These are phyloP conservation scores for Jacaranda mimosifolia DNA, from an alignment of 257 asterid species.

Conservation along the genomic window DNA sequence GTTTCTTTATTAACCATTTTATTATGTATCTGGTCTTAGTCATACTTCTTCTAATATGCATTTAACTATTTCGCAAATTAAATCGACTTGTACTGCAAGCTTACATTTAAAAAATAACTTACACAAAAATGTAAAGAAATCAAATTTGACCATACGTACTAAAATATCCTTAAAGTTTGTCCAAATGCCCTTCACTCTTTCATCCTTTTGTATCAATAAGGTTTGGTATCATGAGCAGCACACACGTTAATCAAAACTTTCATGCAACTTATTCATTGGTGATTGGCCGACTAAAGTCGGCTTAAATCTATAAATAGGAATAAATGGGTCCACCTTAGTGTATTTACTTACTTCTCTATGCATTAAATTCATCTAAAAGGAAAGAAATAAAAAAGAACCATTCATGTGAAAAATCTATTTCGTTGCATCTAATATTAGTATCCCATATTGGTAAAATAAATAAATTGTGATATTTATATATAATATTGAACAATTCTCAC, in stretches of 20 bases:
- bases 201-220: not conserved
- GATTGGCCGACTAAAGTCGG: conserved; percentile 43
- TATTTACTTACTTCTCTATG: no score
- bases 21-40: no score
- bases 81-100: not conserved
- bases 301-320: conserved; percentile 5
- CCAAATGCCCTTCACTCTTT: conserved; percentile 17
- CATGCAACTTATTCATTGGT: conserved; percentile 26
- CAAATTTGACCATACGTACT: not conserved
- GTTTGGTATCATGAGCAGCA: conserved; percentile 18
- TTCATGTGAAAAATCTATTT: no score
- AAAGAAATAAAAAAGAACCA: no score
- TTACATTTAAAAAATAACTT: not conserved
- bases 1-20: no score
- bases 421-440: no score
- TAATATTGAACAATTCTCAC: no score
- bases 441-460: no score
- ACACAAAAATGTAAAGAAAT: not conserved
- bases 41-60: no score
- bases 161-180: not conserved
- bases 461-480: no score
- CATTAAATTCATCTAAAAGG: no score
- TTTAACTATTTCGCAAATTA: not conserved
- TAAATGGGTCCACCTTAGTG: conserved; percentile 16
- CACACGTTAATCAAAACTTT: conserved; percentile 30